A percentile compares a stretch with the other conserved stretches of the same genome.
These are phyloP conservation scores for Lentinus tigrinus DNA, from an alignment of 768 basidiomycete genomes.

Conservation along the genomic window DNA sequence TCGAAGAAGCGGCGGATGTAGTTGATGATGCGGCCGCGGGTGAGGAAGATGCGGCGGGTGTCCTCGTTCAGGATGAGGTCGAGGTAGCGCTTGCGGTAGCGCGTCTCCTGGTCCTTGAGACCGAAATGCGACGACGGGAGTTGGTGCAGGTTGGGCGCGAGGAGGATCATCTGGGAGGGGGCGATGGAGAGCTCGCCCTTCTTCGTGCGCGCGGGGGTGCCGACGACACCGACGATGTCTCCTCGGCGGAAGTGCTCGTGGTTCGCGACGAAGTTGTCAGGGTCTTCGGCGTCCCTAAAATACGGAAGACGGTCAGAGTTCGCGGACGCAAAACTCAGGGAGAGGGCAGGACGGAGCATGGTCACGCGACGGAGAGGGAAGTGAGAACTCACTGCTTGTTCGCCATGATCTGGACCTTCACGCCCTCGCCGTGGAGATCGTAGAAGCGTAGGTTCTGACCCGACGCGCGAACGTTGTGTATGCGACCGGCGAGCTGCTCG, in stretches of 20 bases:
- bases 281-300: slow-evolving; percentile 60
- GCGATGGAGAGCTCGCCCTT: slow-evolving; percentile 93
- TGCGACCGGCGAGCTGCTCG: slow-evolving; percentile 82
- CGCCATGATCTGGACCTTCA: slow-evolving; percentile 95
- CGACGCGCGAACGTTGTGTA: slow-evolving; percentile 85
- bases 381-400: slow-evolving; percentile 62
- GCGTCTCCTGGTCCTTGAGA: slow-evolving; percentile 94
- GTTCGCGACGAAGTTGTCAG: slow-evolving; percentile 60
- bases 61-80: slow-evolving; percentile 94
- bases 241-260: slow-evolving; percentile 93
- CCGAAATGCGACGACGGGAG: slow-evolving; percentile 91
- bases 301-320: not conserved
- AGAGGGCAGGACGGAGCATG: no score
- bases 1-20: slow-evolving; percentile 92
- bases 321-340: not conserved
- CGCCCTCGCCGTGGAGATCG: slow-evolving; percentile 89
- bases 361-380: not conserved
- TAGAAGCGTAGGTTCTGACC: slow-evolving; percentile 90
- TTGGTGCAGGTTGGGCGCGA: slow-evolving; percentile 95
- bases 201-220: slow-evolving; percentile 87
- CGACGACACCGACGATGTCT: slow-evolving; percentile 92
- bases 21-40: slow-evolving; percentile 86
- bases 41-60: slow-evolving; percentile 88
- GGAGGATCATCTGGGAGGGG: slow-evolving; percentile 77
- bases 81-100: slow-evolving; percentile 98